Evolutionary conservation across 129 eudicot species (phyloP).

Genomic region (Smallanthus sonchifolius): DNA sequence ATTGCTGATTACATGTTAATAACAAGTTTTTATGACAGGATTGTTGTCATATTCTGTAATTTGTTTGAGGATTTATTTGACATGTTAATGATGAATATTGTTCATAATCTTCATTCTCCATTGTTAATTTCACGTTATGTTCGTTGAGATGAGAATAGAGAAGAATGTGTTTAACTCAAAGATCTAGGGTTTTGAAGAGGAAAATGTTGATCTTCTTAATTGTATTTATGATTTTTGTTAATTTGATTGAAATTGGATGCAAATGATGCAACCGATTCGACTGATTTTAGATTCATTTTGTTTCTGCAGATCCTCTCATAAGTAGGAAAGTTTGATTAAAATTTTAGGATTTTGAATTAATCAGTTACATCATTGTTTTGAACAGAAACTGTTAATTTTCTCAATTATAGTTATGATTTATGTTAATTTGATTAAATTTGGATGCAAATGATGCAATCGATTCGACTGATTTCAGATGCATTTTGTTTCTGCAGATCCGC

Average conservation of each 20-base stretch:
- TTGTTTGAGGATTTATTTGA: slow-evolving; percentile 12
- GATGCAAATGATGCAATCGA: neutral
- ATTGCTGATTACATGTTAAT: neutral
- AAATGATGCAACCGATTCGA: neutral
- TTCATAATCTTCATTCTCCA: neutral
- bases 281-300: neutral
- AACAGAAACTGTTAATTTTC: neutral
- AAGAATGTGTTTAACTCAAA: neutral
- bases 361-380: neutral
- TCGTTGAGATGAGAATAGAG: neutral
- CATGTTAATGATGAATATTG: neutral
- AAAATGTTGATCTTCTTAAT: neutral
- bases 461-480: neutral
- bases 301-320: slow-evolving; percentile 43
- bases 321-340: slow-evolving; percentile 39
- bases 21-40: neutral
- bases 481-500: slow-evolving; percentile 33
- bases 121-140: neutral
- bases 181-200: neutral
- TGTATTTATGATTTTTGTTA: slow-evolving; percentile 2
- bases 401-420: slow-evolving; percentile 1
- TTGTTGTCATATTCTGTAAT: neutral
- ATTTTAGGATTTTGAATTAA: neutral
- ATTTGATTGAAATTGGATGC: neutral
- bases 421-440: neutral